These are phyloP conservation scores for Sphagnum contortum DNA, from an alignment of 225 moss, liverwort and hornwort species.

Conservation along the genomic window DNA sequence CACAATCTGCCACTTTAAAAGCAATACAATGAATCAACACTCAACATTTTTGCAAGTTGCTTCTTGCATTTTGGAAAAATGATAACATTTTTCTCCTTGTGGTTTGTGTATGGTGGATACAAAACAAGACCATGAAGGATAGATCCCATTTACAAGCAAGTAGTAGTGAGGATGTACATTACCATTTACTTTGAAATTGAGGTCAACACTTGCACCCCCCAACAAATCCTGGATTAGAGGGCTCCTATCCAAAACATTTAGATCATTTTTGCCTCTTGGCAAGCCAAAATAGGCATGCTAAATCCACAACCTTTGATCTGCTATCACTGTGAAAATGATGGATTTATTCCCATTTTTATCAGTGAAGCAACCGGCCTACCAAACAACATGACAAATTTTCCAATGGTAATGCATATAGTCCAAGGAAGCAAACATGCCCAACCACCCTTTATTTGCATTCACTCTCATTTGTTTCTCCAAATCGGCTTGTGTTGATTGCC, in stretches of 20 bases:
- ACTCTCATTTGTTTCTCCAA: neutral
- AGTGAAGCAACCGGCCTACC: conserved; percentile 2
- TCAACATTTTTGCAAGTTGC: too few relatives aligned
- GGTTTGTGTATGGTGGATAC: too few relatives aligned
- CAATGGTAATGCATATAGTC: conserved; percentile 7
- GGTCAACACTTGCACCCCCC: too few relatives aligned
- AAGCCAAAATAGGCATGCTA: conserved; percentile 5
- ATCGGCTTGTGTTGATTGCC: neutral
- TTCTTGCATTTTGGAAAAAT: too few relatives aligned
- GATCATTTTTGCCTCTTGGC: neutral
- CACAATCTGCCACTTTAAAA: too few relatives aligned
- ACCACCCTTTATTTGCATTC: neutral
- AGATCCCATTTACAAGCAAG: too few relatives aligned
- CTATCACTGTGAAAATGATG: conserved; percentile 1
- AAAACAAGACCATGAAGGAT: too few relatives aligned
- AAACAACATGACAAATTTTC: conserved; percentile 8
- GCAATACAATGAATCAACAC: too few relatives aligned
- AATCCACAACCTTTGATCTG: neutral
- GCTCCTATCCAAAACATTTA: neutral
- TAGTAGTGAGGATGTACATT: too few relatives aligned
- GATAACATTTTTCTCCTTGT: too few relatives aligned
- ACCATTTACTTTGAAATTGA: too few relatives aligned
- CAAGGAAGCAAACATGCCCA: conserved; percentile 3
- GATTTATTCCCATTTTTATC: neutral
- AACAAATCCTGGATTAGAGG: too few relatives aligned